phyloP scores from a whole-genome alignment of 768 basidiomycete genomes.

The Termitomyces bulborhizus region DNA sequence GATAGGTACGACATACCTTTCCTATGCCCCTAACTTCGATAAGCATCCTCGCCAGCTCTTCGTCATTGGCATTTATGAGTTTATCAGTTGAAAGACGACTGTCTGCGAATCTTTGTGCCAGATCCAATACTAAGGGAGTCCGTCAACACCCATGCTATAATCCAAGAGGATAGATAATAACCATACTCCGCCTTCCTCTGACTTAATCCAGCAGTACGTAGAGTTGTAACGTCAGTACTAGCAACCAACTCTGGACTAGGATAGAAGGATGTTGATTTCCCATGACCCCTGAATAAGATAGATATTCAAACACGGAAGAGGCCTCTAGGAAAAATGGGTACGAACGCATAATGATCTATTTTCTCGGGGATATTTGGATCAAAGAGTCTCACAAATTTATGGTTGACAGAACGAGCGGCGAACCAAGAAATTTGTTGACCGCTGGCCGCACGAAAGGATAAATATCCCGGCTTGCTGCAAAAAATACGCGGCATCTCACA shows the following conservation, averaged over 20 bases:
- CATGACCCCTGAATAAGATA: slow-evolving; percentile 12
- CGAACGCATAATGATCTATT: slow-evolving; percentile 40
- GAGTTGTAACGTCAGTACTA: slow-evolving; percentile 45
- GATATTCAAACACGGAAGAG: not conserved
- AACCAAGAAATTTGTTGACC: slow-evolving; percentile 84
- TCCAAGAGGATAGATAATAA: slow-evolving; percentile 23
- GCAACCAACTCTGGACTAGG: slow-evolving; percentile 69
- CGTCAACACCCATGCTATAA: not conserved
- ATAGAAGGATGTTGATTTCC: slow-evolving; percentile 40
- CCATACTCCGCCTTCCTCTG: slow-evolving; percentile 88
- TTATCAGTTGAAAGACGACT: slow-evolving; percentile 73
- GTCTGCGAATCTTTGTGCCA: slow-evolving; percentile 76
- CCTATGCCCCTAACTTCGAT: slow-evolving; percentile 80
- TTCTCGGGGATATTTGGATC: slow-evolving; percentile 71
- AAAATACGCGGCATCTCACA: slow-evolving; percentile 35
- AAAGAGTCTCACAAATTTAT: slow-evolving; percentile 73
- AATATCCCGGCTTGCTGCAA: not conserved
- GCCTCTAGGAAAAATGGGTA: slow-evolving; percentile 11
- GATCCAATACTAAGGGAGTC: slow-evolving; percentile 53
- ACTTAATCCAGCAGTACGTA: slow-evolving; percentile 75
- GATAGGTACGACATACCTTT: slow-evolving; percentile 34
- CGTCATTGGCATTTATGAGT: slow-evolving; percentile 64
- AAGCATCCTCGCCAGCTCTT: slow-evolving; percentile 69
- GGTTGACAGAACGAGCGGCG: slow-evolving; percentile 78
- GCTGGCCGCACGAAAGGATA: slow-evolving; percentile 23